Percentiles rank a stretch among this genome's conserved stretches.
Conservation (phyloP, 2,329 filamentous ascomycete genomes). For the Colletotrichum sansevieriae region DNA sequence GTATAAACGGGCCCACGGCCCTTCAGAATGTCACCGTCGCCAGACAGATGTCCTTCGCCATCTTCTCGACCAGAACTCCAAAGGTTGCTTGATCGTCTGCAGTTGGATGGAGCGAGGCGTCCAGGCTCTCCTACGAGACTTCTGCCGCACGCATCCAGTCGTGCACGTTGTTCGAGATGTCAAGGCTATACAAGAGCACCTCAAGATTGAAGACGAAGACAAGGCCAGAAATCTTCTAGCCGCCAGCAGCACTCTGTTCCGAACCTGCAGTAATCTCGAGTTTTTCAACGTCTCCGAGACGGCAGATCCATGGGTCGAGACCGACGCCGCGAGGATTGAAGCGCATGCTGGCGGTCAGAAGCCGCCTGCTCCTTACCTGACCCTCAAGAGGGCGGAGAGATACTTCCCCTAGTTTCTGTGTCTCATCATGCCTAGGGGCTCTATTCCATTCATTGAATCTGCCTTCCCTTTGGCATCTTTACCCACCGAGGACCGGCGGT, state of each 20-base stretch:
- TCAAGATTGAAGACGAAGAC: constrained; percentile 67
- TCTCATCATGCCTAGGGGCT: constrained; percentile 66
- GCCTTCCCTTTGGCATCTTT: constrained; percentile 75
- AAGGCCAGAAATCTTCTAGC: constrained; percentile 71
- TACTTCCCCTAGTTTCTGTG: constrained; percentile 79
- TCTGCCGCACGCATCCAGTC: constrained; percentile 75
- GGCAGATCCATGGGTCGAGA: constrained; percentile 40
- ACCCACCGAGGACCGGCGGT: constrained; percentile 70
- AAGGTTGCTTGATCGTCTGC: constrained; percentile 77
- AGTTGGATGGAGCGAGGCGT: constrained; percentile 77
- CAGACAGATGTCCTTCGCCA: constrained; percentile 73
- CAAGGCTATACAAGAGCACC: constrained; percentile 72
- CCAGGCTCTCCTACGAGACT: constrained; percentile 71
- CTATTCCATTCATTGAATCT: constrained; percentile 71
- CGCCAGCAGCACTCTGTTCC: constrained; percentile 69
- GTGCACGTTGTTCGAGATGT: constrained; percentile 77
- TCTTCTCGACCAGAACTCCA: constrained; percentile 69
- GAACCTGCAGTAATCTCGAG: constrained; percentile 78
- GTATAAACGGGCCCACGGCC: constrained; percentile 74
- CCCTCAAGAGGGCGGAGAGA: constrained; percentile 75
- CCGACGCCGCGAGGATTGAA: constrained; percentile 33
- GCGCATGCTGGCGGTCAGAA: constrained; percentile 49
- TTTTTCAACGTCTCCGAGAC: constrained; percentile 80
- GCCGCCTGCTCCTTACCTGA: constrained; percentile 70
- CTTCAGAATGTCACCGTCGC: constrained; percentile 71